Evolutionary conservation across 2,329 filamentous ascomycete species (phyloP), one percentile per base, ranked within the genome.

Genomic region (Mycosphaerella sp.): DNA sequence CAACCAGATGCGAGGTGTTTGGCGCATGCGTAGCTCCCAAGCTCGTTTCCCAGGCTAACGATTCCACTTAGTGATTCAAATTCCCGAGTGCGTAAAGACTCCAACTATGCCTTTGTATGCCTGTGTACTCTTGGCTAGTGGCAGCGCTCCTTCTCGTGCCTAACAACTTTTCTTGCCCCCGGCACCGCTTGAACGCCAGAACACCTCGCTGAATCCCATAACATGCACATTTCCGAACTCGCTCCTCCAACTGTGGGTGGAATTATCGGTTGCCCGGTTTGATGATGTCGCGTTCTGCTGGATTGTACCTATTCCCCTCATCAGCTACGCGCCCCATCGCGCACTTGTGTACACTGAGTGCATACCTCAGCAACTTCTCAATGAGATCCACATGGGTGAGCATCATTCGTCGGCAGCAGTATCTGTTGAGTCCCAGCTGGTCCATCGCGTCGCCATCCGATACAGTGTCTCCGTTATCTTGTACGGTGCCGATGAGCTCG

Each of bases 361-460:
- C 81, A 64, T 84, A 95, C 88, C 92, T 89, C 62, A 98, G 83
- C 48, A 98, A 83, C 76, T 98, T 98, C 80, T 98, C 93, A 66
- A 98, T 96, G 59, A 98, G 79, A 72, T 98, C 93, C 67, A 98
- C 93, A 74, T 98, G 93, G 56, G 93, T 98, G 87, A 98, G 96
- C 73, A 98, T 84, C 93, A 98, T 98, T 68, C 93, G 87, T 65
- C 93, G 88, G 78, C 93, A 98, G 81, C 93, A 98, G 78, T 98
- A 98, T 65, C 93, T 84, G 74, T 89, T 92, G 68, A 95, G 86
- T 53, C 90, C 90, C 50, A 98, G 84, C 70, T 90, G 82, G 73
- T 97, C 91, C 86, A 98, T 95, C 41, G 92, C 93, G 71, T 96
- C 90, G 68, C 93, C 96, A 64, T 68, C 45, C 11, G 48, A 51